Base-by-base conservation (phyloP, 2,329 filamentous ascomycete genomes). In the Colletotrichum sp. region DNA sequence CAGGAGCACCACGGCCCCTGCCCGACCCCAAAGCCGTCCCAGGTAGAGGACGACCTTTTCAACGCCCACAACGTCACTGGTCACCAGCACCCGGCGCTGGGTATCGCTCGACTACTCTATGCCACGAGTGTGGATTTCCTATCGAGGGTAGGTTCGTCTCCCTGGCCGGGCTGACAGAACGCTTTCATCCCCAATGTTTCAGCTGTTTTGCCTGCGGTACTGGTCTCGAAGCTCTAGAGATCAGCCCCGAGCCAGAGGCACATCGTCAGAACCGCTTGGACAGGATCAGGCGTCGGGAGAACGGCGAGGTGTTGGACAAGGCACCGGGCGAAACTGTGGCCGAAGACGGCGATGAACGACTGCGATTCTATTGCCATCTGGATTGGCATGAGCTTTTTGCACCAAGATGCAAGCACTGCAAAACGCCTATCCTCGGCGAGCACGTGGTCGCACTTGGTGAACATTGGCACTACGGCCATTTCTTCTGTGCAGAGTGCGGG, bases 401-500 rank as follows among this genome's bases (percentile, higher is more conserved):
- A 36, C 97, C 97, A 6, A 93, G 95, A 57, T 99, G 97, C 90
- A 97, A 97, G 86, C 96, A 95, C 84, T 99, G 97, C 90, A 96
- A 94, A 84, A 99, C 97, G 9, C 96, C 97, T 5, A 99, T 99
- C 81, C 93, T 99, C 79, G 96, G 96, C 57, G 96, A 99, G 85
- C 95, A 99, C 79, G 93, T 98, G 36, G 93, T 98, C 16, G 97
- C 97, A 2, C 95, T 98, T 72, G 97, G 97, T 2, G 92, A 93
- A n/a, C 96, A 98, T 86, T 99, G 95, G 95, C 97, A 99, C 84
- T 95, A 95, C 69, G 97, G 97, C 0, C 97, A 99, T 86, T 99
- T 99, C 87, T 99, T 99, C 90, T 99, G 97, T 83, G 97, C 97
- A 57, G 96, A 99, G 88, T 99, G 97, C 83, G 97, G 97, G 79